Evolutionary conservation across 2,329 filamentous ascomycete species (phyloP), one percentile per base, ranked within the genome.

Genomic region (Pseudogymnoascus sp.): DNA sequence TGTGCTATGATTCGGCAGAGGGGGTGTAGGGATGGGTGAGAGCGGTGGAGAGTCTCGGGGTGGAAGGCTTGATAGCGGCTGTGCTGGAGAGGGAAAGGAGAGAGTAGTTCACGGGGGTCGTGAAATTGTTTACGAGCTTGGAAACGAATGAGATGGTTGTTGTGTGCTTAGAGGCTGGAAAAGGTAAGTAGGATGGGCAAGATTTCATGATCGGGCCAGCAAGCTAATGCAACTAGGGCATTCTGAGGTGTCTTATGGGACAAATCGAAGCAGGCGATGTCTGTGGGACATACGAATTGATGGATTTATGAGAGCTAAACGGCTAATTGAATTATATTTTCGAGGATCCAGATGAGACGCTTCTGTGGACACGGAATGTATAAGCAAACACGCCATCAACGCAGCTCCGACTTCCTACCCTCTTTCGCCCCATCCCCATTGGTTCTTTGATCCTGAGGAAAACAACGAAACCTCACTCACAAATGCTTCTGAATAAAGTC

Each of bases 401-500:
- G 28, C 47, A 13, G 9, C 31, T 19, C 28, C 9, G 2, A 13
- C 47, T 1, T 33, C n/a, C 23, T 19, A 19, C n/a, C 28, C 4
- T 57, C 47, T 19, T 19, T 57, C n/a, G 26, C 2, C 8, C 47
- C 47, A 19, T 33, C 47, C 26, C 19, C 47, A 57, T 13, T 9
- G 26, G 47, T 4, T 17, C n/a, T 4, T 15, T 8, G 10, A 33
- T 28, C 26, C n/a, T 28, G 28, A 33, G 26, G 26, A 57, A 57
- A 57, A 28, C 72, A 57, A 57, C 47, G n/a, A 57, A 57, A 57
- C 47, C n/a, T 19, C 5, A 61, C 59, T 61, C 33, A 77, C 65
- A 80, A 66, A 63, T 80, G 68, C 71, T 80, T 78, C 11, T 67
- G 68, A 64, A 79, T 78, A 66, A 79, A 82, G 2, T 75, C 73